phyloP scores from a whole-genome alignment of 352 stramenopile species.

The Peronospora farinosa region DNA sequence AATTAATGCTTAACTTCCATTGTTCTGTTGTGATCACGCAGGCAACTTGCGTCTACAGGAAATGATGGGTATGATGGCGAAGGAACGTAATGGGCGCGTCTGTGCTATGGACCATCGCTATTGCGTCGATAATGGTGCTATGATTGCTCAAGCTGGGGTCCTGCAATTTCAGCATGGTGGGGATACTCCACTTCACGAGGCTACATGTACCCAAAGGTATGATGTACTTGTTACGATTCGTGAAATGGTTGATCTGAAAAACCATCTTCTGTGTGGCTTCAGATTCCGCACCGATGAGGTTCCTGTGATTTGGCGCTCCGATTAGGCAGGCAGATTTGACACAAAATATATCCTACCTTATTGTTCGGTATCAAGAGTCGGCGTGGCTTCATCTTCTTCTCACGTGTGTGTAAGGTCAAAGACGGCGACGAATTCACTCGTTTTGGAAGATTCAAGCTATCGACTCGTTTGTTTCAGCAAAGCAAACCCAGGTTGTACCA shows the following conservation, averaged over 20 bases:
- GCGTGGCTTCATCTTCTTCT: not conserved
- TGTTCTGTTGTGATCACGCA: constrained; percentile 7
- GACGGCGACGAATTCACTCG: too few species aligned
- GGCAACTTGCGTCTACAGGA: constrained; percentile 85
- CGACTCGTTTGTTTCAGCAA: too few species aligned
- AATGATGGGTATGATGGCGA: constrained; percentile 98
- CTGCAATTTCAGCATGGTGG: constrained; percentile 94
- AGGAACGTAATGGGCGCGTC: constrained; percentile 90
- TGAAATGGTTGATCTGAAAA: not conserved
- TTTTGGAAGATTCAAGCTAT: too few species aligned
- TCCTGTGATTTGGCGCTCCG: constrained; percentile 92
- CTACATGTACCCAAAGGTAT: constrained; percentile 91
- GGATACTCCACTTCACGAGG: constrained; percentile 87
- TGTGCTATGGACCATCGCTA: constrained; percentile 99
- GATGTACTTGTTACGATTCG: not conserved
- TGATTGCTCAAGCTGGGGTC: constrained; percentile 99
- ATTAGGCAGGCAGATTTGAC: constrained; percentile 27
- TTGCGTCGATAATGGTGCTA: constrained; percentile 99
- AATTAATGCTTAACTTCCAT: not conserved
- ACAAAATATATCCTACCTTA: constrained; percentile 13
- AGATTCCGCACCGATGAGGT: constrained; percentile 98
- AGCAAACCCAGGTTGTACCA: too few species aligned
- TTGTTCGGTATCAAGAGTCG: constrained; percentile 14
- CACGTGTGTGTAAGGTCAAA: constrained; percentile 3
- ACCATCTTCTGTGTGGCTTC: constrained; percentile 1